Evolutionary conservation across 768 basidiomycete species (phyloP), one percentile per base, ranked within the genome.

Genomic region (Phaffia australis): DNA sequence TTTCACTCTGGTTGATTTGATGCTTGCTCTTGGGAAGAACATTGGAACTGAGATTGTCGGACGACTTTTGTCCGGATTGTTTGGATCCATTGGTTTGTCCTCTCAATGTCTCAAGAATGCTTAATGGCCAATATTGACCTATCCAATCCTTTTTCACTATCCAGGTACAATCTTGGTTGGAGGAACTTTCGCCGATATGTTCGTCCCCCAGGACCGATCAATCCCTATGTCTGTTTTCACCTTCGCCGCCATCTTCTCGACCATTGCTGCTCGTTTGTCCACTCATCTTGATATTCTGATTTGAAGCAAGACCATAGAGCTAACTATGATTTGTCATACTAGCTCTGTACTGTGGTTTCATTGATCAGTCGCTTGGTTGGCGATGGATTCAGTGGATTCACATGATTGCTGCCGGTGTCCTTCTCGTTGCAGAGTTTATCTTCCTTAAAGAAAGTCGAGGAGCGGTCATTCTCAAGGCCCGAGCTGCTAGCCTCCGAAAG

Each of bases 391-490:
- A 72, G 56, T 70, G 72, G 58, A 64, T 71, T 19, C 70, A 72
- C 61, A 58, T 72, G 63, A 69, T 72, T 49, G 70, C 68, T n/a
- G 64, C 63, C 46, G 70, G 65, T 29, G 54, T 62, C 46, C 69
- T 71, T 23, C 66, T 72, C 63, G 25, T 71, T 47, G 60, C 56
- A 29, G 72, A 72, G 60, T 14, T 72, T 9, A 35, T 75, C 62
- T 69, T 74, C 69, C 74, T 78, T 27, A 72, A 71, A 5, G 78
- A 79, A 61, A 78, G 78, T 1, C 75, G 76, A 60, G 72, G 74
- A 0, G 75, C 77, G 48, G 72, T 75, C 50, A 71, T 79, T 15
- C 71, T 78, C 1, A 62, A 65, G 0, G 61, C 69, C 1, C 69
- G 74, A 70, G 77, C 75, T 4, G 61, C 57, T 0, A 63, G 69